These are phyloP conservation scores for Nannochloropsis oceanica DNA, from an alignment of 108 stramenopile genomes.

Conservation along the genomic window DNA sequence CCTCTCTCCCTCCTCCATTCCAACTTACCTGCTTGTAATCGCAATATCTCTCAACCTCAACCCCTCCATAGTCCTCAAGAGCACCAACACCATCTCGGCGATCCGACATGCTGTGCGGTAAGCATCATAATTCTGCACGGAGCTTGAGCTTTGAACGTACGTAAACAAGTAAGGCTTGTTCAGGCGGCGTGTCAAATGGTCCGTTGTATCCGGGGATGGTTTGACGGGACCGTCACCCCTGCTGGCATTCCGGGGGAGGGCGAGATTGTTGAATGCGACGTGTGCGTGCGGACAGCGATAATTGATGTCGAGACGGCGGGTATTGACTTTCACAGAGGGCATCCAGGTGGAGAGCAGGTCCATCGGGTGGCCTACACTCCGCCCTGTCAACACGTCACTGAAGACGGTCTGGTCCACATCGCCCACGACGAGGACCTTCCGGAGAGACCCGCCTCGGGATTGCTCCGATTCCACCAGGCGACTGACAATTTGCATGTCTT, in stretches of 20 bases:
- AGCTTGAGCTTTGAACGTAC: neutral
- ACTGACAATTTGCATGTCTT: neutral
- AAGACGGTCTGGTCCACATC: neutral
- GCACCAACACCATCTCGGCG: neutral
- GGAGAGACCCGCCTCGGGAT: neutral
- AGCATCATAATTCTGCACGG: neutral
- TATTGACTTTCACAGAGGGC: neutral
- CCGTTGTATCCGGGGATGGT: neutral
- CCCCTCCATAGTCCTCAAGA: neutral
- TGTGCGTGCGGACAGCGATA: neutral
- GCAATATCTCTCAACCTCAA: neutral
- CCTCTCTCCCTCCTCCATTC: no score
- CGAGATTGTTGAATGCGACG: neutral
- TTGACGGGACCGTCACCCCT: neutral
- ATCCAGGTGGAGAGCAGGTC: neutral
- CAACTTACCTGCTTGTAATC: neutral
- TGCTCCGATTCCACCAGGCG: neutral
- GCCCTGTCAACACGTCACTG: neutral
- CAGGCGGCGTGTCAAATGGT: neutral
- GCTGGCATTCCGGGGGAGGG: neutral
- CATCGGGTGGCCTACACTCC: neutral
- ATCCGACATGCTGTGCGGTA: neutral
- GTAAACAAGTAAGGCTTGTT: neutral
- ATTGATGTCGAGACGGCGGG: neutral
- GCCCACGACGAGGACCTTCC: neutral